Conservation (phyloP, 768 basidiomycete species). For the Tulasnella sp. region DNA sequence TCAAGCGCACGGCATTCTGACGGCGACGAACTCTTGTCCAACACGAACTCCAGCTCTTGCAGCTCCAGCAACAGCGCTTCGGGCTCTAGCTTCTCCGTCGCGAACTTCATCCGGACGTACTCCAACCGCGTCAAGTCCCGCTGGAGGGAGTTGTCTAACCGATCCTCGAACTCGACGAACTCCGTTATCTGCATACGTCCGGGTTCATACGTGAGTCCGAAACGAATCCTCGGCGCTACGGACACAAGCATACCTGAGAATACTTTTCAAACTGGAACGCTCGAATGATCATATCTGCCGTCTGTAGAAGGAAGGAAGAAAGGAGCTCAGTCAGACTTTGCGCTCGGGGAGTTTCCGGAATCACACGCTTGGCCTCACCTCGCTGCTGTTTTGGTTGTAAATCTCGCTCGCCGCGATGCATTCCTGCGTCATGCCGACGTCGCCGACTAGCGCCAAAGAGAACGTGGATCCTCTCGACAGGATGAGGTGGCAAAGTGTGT, state of each 20-base stretch:
- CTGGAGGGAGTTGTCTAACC: conserved; percentile 74
- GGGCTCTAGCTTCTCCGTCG: conserved; percentile 57
- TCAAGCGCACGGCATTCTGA: too few relatives aligned
- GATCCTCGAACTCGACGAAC: conserved; percentile 70
- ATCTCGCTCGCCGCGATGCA: conserved; percentile 72
- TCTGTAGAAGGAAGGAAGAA: conserved; percentile 34
- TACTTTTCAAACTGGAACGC: conserved; percentile 75
- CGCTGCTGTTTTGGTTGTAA: conserved; percentile 66
- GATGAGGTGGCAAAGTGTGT: conserved; percentile 78
- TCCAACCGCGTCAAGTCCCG: conserved; percentile 74
- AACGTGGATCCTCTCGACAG: conserved; percentile 69
- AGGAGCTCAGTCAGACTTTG: too few relatives aligned
- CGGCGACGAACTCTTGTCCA: conserved; percentile 53
- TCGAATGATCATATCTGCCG: conserved; percentile 66
- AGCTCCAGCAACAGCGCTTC: conserved; percentile 74
- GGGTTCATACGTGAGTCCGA: not conserved
- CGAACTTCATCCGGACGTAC: conserved; percentile 70
- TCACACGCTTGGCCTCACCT: too few relatives aligned
- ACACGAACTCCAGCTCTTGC: conserved; percentile 72
- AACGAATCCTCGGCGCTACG: not conserved
- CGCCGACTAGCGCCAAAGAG: conserved; percentile 63
- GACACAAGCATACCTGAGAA: conserved; percentile 72
- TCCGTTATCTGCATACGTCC: conserved; percentile 73
- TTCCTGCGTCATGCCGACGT: conserved; percentile 63
- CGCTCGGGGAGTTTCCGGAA: too few relatives aligned